Evolutionary conservation across 2,329 filamentous ascomycete genomes (phyloP), one percentile per base, ranked within the genome.

Genomic region (Mycocentrospora acerina): DNA sequence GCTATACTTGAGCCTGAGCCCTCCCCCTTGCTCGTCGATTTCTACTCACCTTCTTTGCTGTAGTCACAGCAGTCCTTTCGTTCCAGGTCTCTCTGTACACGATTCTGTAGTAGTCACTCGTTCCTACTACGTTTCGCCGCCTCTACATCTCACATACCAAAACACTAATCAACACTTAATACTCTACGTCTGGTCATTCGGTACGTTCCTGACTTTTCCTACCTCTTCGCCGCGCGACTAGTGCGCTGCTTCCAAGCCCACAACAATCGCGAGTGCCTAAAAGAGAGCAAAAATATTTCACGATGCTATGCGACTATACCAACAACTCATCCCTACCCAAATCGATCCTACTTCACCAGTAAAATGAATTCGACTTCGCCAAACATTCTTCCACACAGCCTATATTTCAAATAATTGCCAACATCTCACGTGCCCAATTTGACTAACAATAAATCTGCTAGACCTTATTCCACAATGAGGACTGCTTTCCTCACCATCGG

Each of bases 401-500:
- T n/a, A n/a, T n/a, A n/a, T n/a, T n/a, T n/a, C n/a, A n/a, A n/a
- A n/a, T n/a, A n/a, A n/a, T n/a, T n/a, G n/a, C n/a, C n/a, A n/a
- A n/a, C n/a, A n/a, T n/a, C n/a, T n/a, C n/a, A n/a, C n/a, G n/a
- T n/a, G n/a, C n/a, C n/a, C n/a, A n/a, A n/a, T n/a, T n/a, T n/a
- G n/a, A n/a, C n/a, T n/a, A n/a, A n/a, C n/a, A n/a, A n/a, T n/a
- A n/a, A n/a, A 13, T 27, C 13, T 26, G 31, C 17, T 26, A 55
- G 50, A 38, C 44, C 34, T 37, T 26, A 7, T 33, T 33, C 28
- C 39, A 53, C 17, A 17, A 67, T 67, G 64, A 64, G 46, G 54
- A 38, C 57, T 25, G 40, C 60, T 13, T 38, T 62, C 24, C 32
- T 64, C 38, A 51, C 54, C 29, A 42, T 62, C 38, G 57, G 54